These are phyloP conservation scores for Ilyonectria robusta DNA, from an alignment of 2,329 filamentous ascomycete genomes.

Conservation along the genomic window DNA sequence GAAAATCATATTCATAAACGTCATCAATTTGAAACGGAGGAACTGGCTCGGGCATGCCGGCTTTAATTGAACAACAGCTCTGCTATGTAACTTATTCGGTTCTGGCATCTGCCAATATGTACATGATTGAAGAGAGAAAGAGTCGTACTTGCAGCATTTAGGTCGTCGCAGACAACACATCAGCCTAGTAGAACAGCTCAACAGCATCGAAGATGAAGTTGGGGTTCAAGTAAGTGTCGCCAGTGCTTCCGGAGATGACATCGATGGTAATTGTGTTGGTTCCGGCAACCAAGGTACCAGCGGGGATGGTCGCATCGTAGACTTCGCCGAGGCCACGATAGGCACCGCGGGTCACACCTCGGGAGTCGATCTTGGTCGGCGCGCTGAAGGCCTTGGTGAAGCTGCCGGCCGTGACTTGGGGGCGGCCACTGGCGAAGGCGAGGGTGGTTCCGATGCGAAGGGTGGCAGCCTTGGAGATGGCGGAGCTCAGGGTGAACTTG, in stretches of 20 bases:
- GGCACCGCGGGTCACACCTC: conserved; percentile 75
- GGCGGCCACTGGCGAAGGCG: conserved; percentile 71
- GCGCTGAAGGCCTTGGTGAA: conserved; percentile 64
- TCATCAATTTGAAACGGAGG: neutral
- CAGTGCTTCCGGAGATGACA: conserved; percentile 71
- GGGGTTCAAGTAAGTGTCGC: conserved; percentile 68
- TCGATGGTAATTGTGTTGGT: conserved; percentile 75
- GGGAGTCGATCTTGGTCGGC: conserved; percentile 74
- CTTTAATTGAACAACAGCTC: conserved; percentile 11
- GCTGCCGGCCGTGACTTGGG: conserved; percentile 69
- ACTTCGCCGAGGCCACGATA: conserved; percentile 76
- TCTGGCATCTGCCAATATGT: conserved; percentile 38
- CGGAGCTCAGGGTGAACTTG: conserved; percentile 68
- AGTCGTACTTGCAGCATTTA: neutral
- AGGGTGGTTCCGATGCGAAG: conserved; percentile 77
- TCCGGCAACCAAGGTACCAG: conserved; percentile 71
- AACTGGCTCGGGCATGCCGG: neutral
- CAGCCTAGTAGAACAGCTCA: conserved; percentile 45
- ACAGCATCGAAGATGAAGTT: conserved; percentile 60
- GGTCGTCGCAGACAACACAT: neutral
- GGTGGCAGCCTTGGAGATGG: conserved; percentile 66
- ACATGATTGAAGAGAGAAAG: conserved; percentile 30
- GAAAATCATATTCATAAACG: neutral
- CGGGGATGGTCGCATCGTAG: conserved; percentile 73
- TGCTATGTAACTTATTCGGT: conserved; percentile 19